phyloP scores from a whole-genome alignment of 2,329 filamentous ascomycete species.

The Epicoccum nigrum region DNA sequence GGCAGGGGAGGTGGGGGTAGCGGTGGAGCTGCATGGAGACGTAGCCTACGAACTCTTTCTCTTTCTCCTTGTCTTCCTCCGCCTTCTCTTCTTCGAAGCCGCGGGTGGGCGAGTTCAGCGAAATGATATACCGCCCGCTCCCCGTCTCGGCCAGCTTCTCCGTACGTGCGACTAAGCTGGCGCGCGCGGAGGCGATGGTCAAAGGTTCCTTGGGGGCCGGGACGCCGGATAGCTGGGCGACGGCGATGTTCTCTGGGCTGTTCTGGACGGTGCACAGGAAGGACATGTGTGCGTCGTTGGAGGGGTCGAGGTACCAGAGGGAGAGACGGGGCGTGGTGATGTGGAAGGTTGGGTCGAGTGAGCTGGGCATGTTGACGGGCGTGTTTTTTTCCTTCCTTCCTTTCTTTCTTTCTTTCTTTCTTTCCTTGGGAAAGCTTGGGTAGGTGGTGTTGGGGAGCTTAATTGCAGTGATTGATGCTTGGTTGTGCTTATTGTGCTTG shows the following conservation, averaged over 20 bases:
- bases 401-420: too few relatives aligned
- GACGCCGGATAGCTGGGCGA: background rate
- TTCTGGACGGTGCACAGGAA: conserved; percentile 19
- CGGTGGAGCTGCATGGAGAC: conserved; percentile 34
- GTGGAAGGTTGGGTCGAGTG: conserved; percentile 70
- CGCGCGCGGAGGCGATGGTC: conserved; percentile 19
- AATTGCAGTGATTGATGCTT: background rate
- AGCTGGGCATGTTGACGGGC: conserved; percentile 55
- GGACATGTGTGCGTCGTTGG: conserved; percentile 21
- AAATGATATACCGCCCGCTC: conserved; percentile 38
- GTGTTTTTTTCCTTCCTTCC: too few relatives aligned
- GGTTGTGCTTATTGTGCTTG: background rate
- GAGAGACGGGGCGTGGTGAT: conserved; percentile 58
- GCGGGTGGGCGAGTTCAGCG: too few relatives aligned
- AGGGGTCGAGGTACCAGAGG: conserved; percentile 25
- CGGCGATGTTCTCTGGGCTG: conserved; percentile 10
- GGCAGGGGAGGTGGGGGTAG: conserved; percentile 19
- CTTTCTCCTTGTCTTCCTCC: too few relatives aligned
- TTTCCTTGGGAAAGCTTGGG: too few relatives aligned
- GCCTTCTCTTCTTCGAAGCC: too few relatives aligned
- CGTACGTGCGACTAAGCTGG: conserved; percentile 12
- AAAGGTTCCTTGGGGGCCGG: background rate
- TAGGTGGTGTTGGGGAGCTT: too few relatives aligned
- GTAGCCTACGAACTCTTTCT: conserved; percentile 19
- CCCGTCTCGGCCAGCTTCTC: conserved; percentile 30